Conservation (phyloP, 2,329 filamentous ascomycete genomes). For the Cercospora janseana region DNA sequence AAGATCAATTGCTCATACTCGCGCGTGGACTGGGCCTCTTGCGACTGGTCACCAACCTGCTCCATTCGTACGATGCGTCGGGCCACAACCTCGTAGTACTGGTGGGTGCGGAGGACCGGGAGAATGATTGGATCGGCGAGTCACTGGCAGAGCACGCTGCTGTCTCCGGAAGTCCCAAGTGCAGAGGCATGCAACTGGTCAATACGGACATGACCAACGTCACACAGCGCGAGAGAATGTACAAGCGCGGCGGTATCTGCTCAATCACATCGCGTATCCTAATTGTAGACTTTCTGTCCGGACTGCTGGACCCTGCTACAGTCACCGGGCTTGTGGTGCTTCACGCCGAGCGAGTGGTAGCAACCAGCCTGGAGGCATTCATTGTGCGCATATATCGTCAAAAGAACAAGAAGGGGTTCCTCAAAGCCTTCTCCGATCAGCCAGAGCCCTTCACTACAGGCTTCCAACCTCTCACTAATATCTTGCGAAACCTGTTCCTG, state of each 20-base stretch:
- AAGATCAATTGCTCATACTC: slow-evolving; percentile 91
- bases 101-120: slow-evolving; percentile 83
- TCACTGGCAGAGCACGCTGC: slow-evolving; percentile 92
- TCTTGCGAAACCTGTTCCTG: slow-evolving; percentile 90
- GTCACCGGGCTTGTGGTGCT: slow-evolving; percentile 84
- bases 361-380: slow-evolving; percentile 90
- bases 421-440: slow-evolving; percentile 94
- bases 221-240: slow-evolving; percentile 84
- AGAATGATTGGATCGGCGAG: slow-evolving; percentile 97
- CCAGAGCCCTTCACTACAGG: slow-evolving; percentile 87
- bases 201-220: slow-evolving; percentile 94
- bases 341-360: slow-evolving; percentile 80
- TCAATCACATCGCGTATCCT: slow-evolving; percentile 94
- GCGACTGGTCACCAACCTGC: slow-evolving; percentile 88
- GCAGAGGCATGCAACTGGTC: slow-evolving; percentile 82
- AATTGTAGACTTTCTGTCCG: slow-evolving; percentile 88
- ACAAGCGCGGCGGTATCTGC: slow-evolving; percentile 83
- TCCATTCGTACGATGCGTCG: slow-evolving; percentile 94
- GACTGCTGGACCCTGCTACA: slow-evolving; percentile 73
- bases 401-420: slow-evolving; percentile 87
- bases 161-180: slow-evolving; percentile 76
- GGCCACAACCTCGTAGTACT: slow-evolving; percentile 90
- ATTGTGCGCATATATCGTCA: slow-evolving; percentile 91
- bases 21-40: slow-evolving; percentile 89
- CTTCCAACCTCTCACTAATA: slow-evolving; percentile 81